phyloP scores from a whole-genome alignment of 129 eudicot genomes.

The Chrysanthemum lavandulifolium region DNA sequence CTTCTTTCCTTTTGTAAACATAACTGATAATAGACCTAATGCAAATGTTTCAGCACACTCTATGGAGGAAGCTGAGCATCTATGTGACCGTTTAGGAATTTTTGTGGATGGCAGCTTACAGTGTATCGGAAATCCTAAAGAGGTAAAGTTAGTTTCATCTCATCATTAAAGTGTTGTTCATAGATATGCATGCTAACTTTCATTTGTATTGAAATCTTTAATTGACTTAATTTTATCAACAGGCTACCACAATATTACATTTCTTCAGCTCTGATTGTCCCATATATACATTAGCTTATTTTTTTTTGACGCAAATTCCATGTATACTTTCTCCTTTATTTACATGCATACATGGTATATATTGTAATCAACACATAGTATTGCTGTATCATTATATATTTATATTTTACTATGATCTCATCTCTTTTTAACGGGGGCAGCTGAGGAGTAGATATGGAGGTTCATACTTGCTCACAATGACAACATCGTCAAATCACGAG shows the following conservation, averaged over 20 bases:
- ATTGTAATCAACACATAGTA: background rate
- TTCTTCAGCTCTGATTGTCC: too few relatives aligned
- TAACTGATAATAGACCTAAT: slow-evolving; percentile 2
- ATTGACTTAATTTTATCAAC: background rate
- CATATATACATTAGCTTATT: too few relatives aligned
- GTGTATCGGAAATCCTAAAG: slow-evolving; percentile 85
- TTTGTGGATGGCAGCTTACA: slow-evolving; percentile 90
- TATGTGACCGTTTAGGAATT: slow-evolving; percentile 83
- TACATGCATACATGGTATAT: background rate
- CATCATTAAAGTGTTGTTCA: background rate
- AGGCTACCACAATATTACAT: too few relatives aligned
- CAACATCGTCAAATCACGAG: slow-evolving; percentile 61
- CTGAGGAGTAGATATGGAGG: slow-evolving; percentile 93
- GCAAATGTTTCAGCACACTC: slow-evolving; percentile 66
- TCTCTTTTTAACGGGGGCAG: slow-evolving; percentile 31
- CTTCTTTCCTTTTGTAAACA: background rate
- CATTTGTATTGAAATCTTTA: too few relatives aligned
- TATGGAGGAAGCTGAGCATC: slow-evolving; percentile 96
- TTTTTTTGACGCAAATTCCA: too few relatives aligned
- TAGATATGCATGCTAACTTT: background rate
- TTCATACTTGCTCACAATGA: slow-evolving; percentile 74
- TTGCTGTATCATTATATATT: background rate
- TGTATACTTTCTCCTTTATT: too few relatives aligned
- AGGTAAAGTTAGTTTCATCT: slow-evolving; percentile 44
- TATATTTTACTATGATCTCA: slow-evolving; percentile 11